phyloP scores from a whole-genome alignment of 179 eudicot species.

The Beta macrorhiza region DNA sequence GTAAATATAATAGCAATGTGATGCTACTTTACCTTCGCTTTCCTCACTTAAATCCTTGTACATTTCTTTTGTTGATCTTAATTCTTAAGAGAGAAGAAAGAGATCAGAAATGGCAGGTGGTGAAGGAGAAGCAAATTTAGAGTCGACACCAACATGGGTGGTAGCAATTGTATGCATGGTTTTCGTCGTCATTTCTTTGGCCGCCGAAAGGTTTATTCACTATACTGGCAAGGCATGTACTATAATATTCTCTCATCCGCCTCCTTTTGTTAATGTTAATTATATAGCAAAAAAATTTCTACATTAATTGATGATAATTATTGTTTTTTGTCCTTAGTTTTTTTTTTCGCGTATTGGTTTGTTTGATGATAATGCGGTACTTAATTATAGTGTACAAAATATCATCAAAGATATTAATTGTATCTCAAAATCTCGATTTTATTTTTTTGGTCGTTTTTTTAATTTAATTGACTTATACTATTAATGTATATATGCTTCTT shows the following conservation, averaged over 20 bases:
- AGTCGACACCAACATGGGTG: slow-evolving; percentile 76
- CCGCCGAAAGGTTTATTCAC: slow-evolving; percentile 71
- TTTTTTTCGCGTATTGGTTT: no score
- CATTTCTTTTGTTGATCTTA: background rate
- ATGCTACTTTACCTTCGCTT: background rate
- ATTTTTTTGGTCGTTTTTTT: background rate
- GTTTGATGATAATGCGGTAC: no score
- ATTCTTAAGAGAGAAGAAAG: background rate
- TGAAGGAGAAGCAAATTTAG: slow-evolving; percentile 40
- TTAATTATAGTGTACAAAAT: no score
- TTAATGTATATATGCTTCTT: background rate
- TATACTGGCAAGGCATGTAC: slow-evolving; percentile 57
- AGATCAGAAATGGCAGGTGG: slow-evolving; percentile 8
- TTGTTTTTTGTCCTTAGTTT: no score
- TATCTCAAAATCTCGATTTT: background rate
- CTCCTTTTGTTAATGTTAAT: background rate
- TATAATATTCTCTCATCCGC: no score
- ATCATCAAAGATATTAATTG: no score
- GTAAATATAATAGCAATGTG: background rate
- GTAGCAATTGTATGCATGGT: slow-evolving; percentile 59
- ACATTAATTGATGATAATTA: no score
- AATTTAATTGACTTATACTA: background rate
- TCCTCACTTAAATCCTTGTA: background rate
- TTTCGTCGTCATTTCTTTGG: slow-evolving; percentile 60
- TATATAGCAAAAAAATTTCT: background rate